A percentile compares a stretch with the other conserved stretches of the same genome.
These are phyloP conservation scores for Fusarium pseudocircinatum DNA, from an alignment of 2,329 filamentous ascomycete genomes.

Conservation along the genomic window DNA sequence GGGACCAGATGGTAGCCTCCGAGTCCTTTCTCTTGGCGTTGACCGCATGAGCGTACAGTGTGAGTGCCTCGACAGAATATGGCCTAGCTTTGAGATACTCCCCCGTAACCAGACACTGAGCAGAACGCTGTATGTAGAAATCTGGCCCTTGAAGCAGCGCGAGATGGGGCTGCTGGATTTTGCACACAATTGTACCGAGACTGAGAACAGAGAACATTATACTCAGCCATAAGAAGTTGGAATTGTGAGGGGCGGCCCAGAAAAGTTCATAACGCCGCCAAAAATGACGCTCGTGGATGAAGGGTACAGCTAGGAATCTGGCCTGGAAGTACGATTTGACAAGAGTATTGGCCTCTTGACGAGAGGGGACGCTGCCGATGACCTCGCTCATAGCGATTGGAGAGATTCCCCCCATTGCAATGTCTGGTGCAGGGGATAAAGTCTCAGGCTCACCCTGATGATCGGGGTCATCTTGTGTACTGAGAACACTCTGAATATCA, in stretches of 20 bases:
- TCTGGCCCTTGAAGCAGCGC: slow-evolving; percentile 37
- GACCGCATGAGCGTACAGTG: slow-evolving; percentile 57
- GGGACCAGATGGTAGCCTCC: slow-evolving; percentile 57
- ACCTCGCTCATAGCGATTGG: slow-evolving; percentile 47
- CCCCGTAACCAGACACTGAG: slow-evolving; percentile 59
- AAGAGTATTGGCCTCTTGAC: slow-evolving; percentile 50
- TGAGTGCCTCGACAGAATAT: slow-evolving; percentile 59
- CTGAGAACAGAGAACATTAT: slow-evolving; percentile 60
- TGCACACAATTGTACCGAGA: slow-evolving; percentile 51
- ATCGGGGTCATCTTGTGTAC: slow-evolving; percentile 21
- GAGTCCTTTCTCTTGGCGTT: slow-evolving; percentile 54
- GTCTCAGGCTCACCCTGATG: not conserved
- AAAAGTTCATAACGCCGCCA: slow-evolving; percentile 59
- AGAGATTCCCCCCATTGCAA: slow-evolving; percentile 46
- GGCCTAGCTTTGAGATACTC: slow-evolving; percentile 57
- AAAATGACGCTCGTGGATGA: slow-evolving; percentile 57
- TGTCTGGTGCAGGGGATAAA: slow-evolving; percentile 40
- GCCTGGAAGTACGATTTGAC: slow-evolving; percentile 52
- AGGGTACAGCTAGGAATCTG: slow-evolving; percentile 50
- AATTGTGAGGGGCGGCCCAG: slow-evolving; percentile 53
- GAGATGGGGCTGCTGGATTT: slow-evolving; percentile 42
- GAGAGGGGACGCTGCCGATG: slow-evolving; percentile 48
- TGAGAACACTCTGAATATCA: slow-evolving; percentile 52
- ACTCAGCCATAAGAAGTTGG: slow-evolving; percentile 60
- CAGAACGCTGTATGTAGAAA: slow-evolving; percentile 51